These are phyloP conservation scores for Trypanosoma avium DNA, from an alignment of 208 protist species.

Conservation along the genomic window DNA sequence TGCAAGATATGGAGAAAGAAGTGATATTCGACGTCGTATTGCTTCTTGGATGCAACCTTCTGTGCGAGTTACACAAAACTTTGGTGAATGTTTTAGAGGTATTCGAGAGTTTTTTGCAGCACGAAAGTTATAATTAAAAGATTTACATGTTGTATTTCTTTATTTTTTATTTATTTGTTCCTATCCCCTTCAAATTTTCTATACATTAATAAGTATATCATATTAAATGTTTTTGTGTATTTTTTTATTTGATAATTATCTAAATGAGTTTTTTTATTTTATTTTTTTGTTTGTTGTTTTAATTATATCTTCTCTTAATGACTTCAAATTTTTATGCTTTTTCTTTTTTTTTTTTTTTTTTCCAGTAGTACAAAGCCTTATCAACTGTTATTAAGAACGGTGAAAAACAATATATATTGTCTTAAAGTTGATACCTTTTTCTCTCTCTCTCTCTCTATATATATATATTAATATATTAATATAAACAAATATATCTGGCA, in stretches of 20 bases:
- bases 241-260: background rate
- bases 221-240: background rate
- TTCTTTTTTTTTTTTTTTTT: background rate
- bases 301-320: background rate
- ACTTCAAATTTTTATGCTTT: background rate
- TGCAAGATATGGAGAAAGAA: slow-evolving; percentile 72
- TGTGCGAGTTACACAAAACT: slow-evolving; percentile 31
- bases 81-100: slow-evolving; percentile 74
- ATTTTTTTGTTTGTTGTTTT: background rate
- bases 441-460: too few relatives aligned
- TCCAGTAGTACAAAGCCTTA: too few relatives aligned
- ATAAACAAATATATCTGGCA: too few relatives aligned
- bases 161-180: too few relatives aligned
- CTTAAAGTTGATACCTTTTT: too few relatives aligned
- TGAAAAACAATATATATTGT: too few relatives aligned
- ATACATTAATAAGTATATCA: too few relatives aligned
- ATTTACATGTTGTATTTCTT: background rate
- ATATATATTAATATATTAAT: too few relatives aligned
- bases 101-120: slow-evolving; percentile 60
- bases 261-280: background rate
- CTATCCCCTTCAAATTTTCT: too few relatives aligned
- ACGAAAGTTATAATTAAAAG: background rate
- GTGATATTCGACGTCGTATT: slow-evolving; percentile 45
- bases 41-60: slow-evolving; percentile 74
- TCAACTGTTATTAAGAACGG: too few relatives aligned